phyloP scores from a whole-genome alignment of 345 rosid species.

The Pistacia vera region DNA sequence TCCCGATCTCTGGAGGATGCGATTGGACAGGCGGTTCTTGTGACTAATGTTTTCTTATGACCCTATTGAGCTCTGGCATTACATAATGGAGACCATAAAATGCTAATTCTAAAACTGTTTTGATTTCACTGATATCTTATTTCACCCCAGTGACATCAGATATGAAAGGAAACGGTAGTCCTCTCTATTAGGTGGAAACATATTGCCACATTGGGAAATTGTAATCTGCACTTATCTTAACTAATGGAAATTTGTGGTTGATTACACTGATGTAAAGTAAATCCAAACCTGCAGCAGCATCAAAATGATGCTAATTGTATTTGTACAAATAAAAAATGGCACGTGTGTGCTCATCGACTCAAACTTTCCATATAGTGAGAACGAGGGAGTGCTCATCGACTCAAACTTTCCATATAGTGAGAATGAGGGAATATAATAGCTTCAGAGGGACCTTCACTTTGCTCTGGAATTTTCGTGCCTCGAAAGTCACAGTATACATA shows the following conservation, averaged over 20 bases:
- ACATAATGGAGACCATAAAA: neutral
- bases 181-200: neutral
- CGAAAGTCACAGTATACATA: neutral
- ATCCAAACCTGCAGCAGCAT: neutral
- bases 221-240: neutral
- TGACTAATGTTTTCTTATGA: neutral
- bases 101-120: neutral
- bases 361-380: neutral
- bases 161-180: neutral
- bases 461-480: neutral
- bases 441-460: neutral
- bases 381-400: neutral
- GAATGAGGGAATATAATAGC: neutral
- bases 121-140: neutral
- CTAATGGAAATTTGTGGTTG: slow-evolving; percentile 4
- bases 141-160: neutral
- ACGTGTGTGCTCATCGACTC: neutral
- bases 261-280: neutral
- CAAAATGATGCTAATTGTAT: neutral
- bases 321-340: too few species aligned
- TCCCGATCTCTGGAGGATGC: neutral
- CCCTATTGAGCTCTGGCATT: neutral
- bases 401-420: neutral
- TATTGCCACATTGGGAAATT: neutral
- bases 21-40: neutral